Conservation (phyloP, 2,329 filamentous ascomycete genomes). For the Pyrenophora seminiperda region DNA sequence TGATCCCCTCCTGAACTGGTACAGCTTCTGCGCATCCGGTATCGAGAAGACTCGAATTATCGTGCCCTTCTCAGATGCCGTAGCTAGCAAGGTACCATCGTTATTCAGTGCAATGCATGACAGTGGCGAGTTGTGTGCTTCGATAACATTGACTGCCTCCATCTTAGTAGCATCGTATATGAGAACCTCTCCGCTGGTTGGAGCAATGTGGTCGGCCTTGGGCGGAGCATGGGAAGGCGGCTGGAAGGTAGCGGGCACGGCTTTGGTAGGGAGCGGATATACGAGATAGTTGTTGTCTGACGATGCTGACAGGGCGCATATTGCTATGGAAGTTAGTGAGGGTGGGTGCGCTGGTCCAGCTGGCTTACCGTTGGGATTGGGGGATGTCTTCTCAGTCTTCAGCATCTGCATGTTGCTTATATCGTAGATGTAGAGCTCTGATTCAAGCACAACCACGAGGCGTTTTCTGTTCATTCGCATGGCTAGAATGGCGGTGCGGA, state of each 20-base stretch:
- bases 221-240: constrained; percentile 84
- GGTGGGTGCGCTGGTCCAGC: background rate
- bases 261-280: constrained; percentile 80
- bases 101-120: constrained; percentile 91
- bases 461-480: constrained; percentile 94
- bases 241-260: constrained; percentile 57
- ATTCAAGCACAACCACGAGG: constrained; percentile 89
- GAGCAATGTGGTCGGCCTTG: constrained; percentile 72
- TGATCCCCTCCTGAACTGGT: constrained; percentile 92
- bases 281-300: constrained; percentile 96
- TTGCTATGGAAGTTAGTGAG: constrained; percentile 59
- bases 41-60: constrained; percentile 96
- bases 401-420: constrained; percentile 98
- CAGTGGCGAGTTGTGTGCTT: constrained; percentile 89
- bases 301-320: constrained; percentile 90
- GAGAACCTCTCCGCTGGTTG: constrained; percentile 88
- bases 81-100: constrained; percentile 89
- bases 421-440: constrained; percentile 97
- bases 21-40: constrained; percentile 88
- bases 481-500: constrained; percentile 92
- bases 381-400: constrained; percentile 89
- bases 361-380: constrained; percentile 74
- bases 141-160: constrained; percentile 92
- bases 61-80: constrained; percentile 94
- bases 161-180: constrained; percentile 89